Percentiles rank a stretch among this genome's conserved stretches.
These are phyloP conservation scores for Zizania palustris DNA, from an alignment of 202 grass and related monocot genomes.

Conservation along the genomic window DNA sequence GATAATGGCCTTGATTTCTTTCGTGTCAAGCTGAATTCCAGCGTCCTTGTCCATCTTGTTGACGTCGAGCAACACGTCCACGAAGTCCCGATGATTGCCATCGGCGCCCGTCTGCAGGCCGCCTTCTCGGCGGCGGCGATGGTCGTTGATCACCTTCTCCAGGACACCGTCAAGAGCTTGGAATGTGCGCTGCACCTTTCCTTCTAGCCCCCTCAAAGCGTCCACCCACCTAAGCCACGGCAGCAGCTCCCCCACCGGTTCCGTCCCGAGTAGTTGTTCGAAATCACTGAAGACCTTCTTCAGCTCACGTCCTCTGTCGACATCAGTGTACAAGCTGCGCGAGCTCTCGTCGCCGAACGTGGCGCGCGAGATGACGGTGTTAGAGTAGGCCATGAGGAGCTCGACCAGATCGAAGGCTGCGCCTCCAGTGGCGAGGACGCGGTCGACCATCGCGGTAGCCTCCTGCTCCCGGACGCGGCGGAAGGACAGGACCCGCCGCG, in stretches of 20 bases:
- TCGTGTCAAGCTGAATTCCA: constrained; percentile 12
- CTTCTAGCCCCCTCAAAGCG: constrained; percentile 8
- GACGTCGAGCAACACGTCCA: constrained; percentile 53
- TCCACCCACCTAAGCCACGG: constrained; percentile 51
- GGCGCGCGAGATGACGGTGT: constrained; percentile 39
- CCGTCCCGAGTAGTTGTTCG: not conserved
- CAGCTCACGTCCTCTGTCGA: not conserved
- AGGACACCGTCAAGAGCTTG: constrained; percentile 28
- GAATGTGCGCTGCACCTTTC: constrained; percentile 20
- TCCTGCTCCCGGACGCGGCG: constrained; percentile 51
- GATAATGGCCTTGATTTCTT: constrained; percentile 55
- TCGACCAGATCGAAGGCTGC: constrained; percentile 21
- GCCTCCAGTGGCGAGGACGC: not conserved
- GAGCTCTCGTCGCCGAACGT: constrained; percentile 31
- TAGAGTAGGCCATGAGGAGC: constrained; percentile 40
- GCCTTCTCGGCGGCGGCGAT: not conserved
- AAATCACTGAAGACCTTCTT: constrained; percentile 29
- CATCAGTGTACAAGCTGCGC: not conserved
- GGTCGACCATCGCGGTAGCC: not conserved
- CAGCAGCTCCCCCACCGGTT: constrained; percentile 9
- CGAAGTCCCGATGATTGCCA: constrained; percentile 19
- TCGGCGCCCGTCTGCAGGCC: accelerated
- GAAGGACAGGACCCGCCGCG: constrained; percentile 37
- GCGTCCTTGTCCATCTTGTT: not conserved
- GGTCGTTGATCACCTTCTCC: constrained; percentile 47